phyloP scores from a whole-genome alignment of 331 rosid genomes.

The Cucumis variabilis region DNA sequence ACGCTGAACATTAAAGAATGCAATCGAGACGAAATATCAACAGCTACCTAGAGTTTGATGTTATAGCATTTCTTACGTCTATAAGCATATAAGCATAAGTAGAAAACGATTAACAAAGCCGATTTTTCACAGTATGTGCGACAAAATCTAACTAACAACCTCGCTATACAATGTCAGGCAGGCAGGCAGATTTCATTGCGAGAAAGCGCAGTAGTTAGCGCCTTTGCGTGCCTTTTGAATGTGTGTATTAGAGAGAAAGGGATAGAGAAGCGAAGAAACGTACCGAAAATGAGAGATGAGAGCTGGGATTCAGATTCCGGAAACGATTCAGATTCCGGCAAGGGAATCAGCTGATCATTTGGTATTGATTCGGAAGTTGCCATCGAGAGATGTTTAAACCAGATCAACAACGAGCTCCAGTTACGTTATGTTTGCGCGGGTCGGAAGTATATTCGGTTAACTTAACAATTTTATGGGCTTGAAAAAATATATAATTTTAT shows the following conservation, averaged over 20 bases:
- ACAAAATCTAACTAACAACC: neutral
- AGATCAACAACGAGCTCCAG: neutral
- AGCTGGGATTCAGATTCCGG: conserved; percentile 35
- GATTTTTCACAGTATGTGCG: neutral
- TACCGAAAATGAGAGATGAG: conserved; percentile 68
- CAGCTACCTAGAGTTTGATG: neutral
- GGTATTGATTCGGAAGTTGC: conserved; percentile 50
- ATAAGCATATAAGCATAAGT: too few species aligned
- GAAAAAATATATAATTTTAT: too few species aligned
- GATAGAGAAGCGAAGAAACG: conserved; percentile 11
- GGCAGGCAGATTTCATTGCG: neutral
- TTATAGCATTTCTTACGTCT: neutral
- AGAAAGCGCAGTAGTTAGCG: neutral
- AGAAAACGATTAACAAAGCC: neutral
- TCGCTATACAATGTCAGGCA: conserved; percentile 1
- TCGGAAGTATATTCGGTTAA: neutral
- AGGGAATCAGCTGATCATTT: conserved; percentile 36
- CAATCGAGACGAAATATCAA: neutral
- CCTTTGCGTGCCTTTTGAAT: neutral
- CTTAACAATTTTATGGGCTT: too few species aligned
- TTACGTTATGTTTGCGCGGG: conserved; percentile 29
- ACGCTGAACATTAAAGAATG: neutral
- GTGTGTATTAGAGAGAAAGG: neutral
- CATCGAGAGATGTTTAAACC: conserved; percentile 40
- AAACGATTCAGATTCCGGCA: conserved; percentile 49